Evolutionary conservation across 495 filamentous ascomycete genomes (phyloP).

Genomic region (Penicillium pancosmium): DNA sequence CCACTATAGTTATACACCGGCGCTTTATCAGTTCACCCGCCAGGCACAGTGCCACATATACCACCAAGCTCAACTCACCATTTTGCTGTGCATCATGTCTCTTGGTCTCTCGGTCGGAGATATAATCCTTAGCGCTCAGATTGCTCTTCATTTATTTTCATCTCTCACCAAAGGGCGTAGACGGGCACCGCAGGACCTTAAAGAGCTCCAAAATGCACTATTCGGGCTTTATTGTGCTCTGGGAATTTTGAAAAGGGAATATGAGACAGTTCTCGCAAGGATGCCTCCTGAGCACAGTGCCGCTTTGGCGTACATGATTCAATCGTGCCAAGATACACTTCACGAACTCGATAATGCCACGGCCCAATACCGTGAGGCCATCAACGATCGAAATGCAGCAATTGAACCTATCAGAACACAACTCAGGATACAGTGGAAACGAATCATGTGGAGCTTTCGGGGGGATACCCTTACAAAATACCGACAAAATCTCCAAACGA

Average conservation of each 20-base stretch:
- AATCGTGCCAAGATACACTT: constrained; percentile 1
- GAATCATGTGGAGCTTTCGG: constrained; percentile 10
- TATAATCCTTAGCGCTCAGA: constrained; percentile 12
- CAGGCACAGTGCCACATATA: too few species aligned
- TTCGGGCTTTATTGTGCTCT: constrained; percentile 8
- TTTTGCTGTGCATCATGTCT: too few species aligned
- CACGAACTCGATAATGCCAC: constrained; percentile 12
- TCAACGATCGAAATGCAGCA: neutral
- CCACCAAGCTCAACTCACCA: too few species aligned
- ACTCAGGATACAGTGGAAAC: constrained; percentile 1
- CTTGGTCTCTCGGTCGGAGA: constrained; percentile 12
- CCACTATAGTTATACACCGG: too few species aligned
- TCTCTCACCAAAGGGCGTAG: constrained; percentile 4
- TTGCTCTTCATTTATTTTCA: constrained; percentile 7
- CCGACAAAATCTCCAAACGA: constrained; percentile 12
- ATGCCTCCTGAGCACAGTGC: neutral
- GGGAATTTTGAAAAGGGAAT: neutral
- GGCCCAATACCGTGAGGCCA: constrained; percentile 4
- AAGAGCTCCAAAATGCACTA: constrained; percentile 5
- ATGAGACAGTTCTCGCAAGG: neutral
- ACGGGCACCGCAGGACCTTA: neutral
- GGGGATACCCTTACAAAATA: constrained; percentile 10
- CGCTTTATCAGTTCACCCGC: too few species aligned
- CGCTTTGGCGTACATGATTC: constrained; percentile 6
- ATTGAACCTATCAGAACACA: neutral